A percentile compares a stretch with the other conserved stretches of the same genome.
Evolutionary conservation across 352 stramenopile genomes (phyloP).

Genomic region (Pythium grandisporangium): DNA sequence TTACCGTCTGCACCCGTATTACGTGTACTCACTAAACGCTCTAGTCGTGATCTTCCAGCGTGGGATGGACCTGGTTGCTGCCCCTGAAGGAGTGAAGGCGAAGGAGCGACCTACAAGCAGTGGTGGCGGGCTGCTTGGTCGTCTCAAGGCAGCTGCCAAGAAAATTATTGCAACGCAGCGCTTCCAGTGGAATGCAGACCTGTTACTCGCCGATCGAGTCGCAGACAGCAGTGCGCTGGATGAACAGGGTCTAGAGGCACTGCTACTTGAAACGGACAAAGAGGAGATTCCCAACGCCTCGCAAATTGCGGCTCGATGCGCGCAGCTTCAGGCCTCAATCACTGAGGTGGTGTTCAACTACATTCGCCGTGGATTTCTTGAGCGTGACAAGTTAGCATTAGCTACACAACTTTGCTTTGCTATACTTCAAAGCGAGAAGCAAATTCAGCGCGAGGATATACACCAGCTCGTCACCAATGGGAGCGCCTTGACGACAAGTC

Average conservation of each 20-base stretch:
- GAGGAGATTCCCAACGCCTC: constrained; percentile 42
- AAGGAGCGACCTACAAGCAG: too few relatives aligned
- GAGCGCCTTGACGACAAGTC: too few relatives aligned
- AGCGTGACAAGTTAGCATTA: constrained; percentile 90
- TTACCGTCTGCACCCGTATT: constrained; percentile 91
- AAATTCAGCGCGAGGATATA: constrained; percentile 40
- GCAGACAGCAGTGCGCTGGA: constrained; percentile 22
- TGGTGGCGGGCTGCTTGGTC: constrained; percentile 29
- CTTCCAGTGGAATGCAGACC: constrained; percentile 83
- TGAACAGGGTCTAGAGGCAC: constrained; percentile 52
- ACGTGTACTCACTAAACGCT: constrained; percentile 93
- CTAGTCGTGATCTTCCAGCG: constrained; percentile 95
- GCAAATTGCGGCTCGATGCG: constrained; percentile 46
- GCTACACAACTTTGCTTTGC: constrained; percentile 89
- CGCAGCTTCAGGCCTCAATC: constrained; percentile 53
- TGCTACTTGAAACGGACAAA: constrained; percentile 56
- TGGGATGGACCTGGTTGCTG: constrained; percentile 86
- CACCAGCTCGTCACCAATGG: constrained; percentile 70
- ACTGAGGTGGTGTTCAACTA: constrained; percentile 93
- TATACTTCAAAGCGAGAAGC: constrained; percentile 76
- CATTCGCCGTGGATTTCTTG: constrained; percentile 89
- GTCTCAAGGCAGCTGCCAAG: constrained; percentile 76
- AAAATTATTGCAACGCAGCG: constrained; percentile 76
- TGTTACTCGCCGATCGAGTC: constrained; percentile 67
- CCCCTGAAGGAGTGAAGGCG: constrained; percentile 7